Conservation (phyloP, 257 asterid species). For the Plantago elongata region DNA sequence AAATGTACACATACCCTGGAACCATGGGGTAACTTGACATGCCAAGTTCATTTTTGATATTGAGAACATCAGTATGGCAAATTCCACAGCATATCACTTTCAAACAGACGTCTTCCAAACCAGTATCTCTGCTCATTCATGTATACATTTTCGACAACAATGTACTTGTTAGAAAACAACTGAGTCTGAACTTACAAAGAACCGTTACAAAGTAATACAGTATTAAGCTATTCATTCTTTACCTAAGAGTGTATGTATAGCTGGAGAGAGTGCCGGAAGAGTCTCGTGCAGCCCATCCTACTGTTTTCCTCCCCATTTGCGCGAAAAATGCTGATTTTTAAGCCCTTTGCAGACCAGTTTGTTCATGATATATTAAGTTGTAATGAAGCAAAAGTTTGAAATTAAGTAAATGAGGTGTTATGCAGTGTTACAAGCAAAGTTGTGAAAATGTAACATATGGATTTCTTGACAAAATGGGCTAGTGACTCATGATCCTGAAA, state of each 20-base stretch:
- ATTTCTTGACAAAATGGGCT: too few species aligned
- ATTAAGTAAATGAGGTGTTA: too few species aligned
- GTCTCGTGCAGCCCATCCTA: conserved; percentile 90
- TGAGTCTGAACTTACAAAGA: too few species aligned
- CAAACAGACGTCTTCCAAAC: conserved; percentile 71
- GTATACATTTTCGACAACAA: not conserved
- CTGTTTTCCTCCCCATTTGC: conserved; percentile 36
- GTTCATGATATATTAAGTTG: too few species aligned
- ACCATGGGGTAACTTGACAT: conserved; percentile 96
- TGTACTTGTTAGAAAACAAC: not conserved
- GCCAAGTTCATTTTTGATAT: conserved; percentile 86
- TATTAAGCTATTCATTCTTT: too few species aligned
- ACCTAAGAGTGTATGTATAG: conserved; percentile 76
- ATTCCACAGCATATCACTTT: conserved; percentile 81
- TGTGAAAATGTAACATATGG: too few species aligned
- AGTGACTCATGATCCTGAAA: too few species aligned
- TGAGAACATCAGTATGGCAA: conserved; percentile 87
- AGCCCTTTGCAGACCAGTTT: too few species aligned
- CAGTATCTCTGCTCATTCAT: conserved; percentile 54
- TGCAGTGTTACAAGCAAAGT: too few species aligned
- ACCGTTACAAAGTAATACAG: not conserved
- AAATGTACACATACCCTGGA: conserved; percentile 62
- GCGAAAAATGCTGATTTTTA: too few species aligned
- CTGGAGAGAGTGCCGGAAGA: conserved; percentile 85
- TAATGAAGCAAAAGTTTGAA: too few species aligned